phyloP scores from a whole-genome alignment of 1,284 basidiomycete species.

The Fomitopsis betulina region DNA sequence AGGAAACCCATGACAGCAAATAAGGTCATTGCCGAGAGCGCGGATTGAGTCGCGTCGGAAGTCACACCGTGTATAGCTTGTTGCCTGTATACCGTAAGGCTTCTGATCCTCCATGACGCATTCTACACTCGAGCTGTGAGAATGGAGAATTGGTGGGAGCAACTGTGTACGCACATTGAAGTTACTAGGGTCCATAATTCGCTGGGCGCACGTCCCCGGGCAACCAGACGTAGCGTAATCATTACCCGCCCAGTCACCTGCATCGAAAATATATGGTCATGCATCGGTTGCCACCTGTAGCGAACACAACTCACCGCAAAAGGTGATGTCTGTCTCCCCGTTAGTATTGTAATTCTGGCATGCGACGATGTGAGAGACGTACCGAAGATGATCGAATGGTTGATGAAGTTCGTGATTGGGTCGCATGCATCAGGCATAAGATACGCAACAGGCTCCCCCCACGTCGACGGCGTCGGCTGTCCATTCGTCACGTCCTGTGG shows the following conservation, averaged over 20 bases:
- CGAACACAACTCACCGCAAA: conserved; percentile 51
- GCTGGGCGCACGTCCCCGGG: conserved; percentile 65
- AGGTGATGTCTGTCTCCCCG: conserved; percentile 61
- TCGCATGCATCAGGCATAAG: conserved; percentile 54
- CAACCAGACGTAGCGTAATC: conserved; percentile 69
- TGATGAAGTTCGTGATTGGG: conserved; percentile 51
- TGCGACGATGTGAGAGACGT: conserved; percentile 13
- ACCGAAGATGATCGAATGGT: conserved; percentile 66
- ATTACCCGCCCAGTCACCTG: conserved; percentile 81
- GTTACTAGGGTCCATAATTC: conserved; percentile 63
- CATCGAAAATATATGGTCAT: neutral
- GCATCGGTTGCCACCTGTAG: neutral
- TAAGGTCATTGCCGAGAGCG: conserved; percentile 7
- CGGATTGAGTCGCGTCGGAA: conserved; percentile 3
- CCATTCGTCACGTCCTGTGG: conserved; percentile 59
- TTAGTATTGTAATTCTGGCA: conserved; percentile 4
- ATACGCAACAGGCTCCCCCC: conserved; percentile 63
- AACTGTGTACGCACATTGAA: conserved; percentile 45
- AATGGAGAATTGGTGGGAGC: neutral
- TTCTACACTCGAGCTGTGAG: conserved; percentile 32
- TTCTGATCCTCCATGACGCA: conserved; percentile 56
- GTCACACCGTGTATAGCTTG: conserved; percentile 31
- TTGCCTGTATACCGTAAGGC: conserved; percentile 47
- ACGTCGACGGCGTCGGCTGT: conserved; percentile 49
- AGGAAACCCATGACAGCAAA: conserved; percentile 8